Percentiles rank a stretch among this genome's conserved stretches.
Conservation (phyloP, 1,284 basidiomycete genomes). For the Ustilago trichophora region DNA sequence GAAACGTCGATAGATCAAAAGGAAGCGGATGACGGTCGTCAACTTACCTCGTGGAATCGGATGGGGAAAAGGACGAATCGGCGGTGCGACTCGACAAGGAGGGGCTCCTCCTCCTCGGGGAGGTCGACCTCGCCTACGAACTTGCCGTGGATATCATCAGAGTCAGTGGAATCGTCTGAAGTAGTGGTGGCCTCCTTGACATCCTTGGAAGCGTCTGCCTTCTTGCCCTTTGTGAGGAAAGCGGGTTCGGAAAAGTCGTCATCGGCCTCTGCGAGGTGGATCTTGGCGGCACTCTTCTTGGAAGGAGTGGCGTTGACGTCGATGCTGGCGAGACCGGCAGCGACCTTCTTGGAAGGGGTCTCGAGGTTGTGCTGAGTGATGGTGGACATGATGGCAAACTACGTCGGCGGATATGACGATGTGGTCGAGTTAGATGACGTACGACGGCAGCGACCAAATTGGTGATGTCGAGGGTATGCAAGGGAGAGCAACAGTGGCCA, state of each 20-base stretch:
- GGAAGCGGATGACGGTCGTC: background rate
- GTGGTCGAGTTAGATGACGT: too few species aligned
- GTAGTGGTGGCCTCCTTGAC: conserved; percentile 5
- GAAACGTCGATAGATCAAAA: too few species aligned
- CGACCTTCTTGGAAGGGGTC: conserved; percentile 66
- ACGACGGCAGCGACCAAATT: too few species aligned
- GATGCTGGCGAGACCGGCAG: conserved; percentile 59
- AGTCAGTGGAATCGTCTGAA: conserved; percentile 8
- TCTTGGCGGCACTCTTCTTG: conserved; percentile 48
- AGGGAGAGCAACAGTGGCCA: background rate
- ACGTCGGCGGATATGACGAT: too few species aligned
- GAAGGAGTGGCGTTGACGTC: conserved; percentile 62
- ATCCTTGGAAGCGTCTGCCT: conserved; percentile 23
- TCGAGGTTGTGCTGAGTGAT: conserved; percentile 50
- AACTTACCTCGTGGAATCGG: conserved; percentile 65
- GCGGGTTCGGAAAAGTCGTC: conserved; percentile 52
- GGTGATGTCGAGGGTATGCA: too few species aligned
- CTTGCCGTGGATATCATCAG: conserved; percentile 54
- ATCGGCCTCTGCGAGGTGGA: conserved; percentile 12
- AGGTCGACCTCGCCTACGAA: conserved; percentile 65
- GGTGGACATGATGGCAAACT: too few species aligned
- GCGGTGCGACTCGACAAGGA: conserved; percentile 61
- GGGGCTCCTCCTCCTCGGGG: conserved; percentile 64
- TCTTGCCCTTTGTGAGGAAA: conserved; percentile 53
- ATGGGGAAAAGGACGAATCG: conserved; percentile 67